phyloP scores from a whole-genome alignment of 2,329 filamentous ascomycete genomes.

The Exophiala spinifera region DNA sequence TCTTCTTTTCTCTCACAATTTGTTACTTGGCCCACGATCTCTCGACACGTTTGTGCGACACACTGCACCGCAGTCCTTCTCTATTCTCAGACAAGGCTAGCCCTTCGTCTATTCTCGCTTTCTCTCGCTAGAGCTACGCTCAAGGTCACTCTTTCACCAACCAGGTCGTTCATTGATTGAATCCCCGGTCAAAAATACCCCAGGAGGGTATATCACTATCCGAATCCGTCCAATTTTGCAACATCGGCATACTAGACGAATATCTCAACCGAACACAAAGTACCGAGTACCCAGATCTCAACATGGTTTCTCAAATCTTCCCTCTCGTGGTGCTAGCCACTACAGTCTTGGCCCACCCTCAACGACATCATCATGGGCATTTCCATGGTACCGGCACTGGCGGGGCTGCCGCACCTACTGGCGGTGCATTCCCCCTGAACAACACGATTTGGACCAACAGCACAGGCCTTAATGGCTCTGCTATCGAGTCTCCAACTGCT shows the following conservation, averaged over 20 bases:
- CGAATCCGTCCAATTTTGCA: slow-evolving; percentile 2
- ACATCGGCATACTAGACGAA: neutral
- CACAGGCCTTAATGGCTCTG: slow-evolving; percentile 17
- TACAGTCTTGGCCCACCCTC: slow-evolving; percentile 25
- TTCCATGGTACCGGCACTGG: slow-evolving; percentile 11
- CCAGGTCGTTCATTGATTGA: slow-evolving; percentile 24
- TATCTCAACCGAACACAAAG: slow-evolving; percentile 2
- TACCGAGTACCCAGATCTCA: slow-evolving; percentile 9
- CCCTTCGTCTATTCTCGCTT: slow-evolving; percentile 21
- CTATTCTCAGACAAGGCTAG: slow-evolving; percentile 27
- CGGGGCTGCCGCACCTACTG: slow-evolving; percentile 9
- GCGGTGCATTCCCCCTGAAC: slow-evolving; percentile 16
- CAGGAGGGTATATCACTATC: slow-evolving; percentile 19
- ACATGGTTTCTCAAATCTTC: slow-evolving; percentile 27
- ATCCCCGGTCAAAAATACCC: slow-evolving; percentile 13
- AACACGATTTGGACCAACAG: slow-evolving; percentile 18
- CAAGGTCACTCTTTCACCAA: slow-evolving; percentile 27
- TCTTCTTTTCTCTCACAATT: slow-evolving; percentile 21
- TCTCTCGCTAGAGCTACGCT: slow-evolving; percentile 29
- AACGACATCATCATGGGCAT: slow-evolving; percentile 23
- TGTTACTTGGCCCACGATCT: slow-evolving; percentile 25
- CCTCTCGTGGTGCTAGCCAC: slow-evolving; percentile 27
- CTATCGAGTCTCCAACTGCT: slow-evolving; percentile 14
- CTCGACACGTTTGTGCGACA: slow-evolving; percentile 32
- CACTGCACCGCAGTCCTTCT: slow-evolving; percentile 29